Percentiles rank a stretch among this genome's conserved stretches.
These are phyloP conservation scores for Fomitopsis palustris DNA, from an alignment of 1,284 basidiomycete species.

Conservation along the genomic window DNA sequence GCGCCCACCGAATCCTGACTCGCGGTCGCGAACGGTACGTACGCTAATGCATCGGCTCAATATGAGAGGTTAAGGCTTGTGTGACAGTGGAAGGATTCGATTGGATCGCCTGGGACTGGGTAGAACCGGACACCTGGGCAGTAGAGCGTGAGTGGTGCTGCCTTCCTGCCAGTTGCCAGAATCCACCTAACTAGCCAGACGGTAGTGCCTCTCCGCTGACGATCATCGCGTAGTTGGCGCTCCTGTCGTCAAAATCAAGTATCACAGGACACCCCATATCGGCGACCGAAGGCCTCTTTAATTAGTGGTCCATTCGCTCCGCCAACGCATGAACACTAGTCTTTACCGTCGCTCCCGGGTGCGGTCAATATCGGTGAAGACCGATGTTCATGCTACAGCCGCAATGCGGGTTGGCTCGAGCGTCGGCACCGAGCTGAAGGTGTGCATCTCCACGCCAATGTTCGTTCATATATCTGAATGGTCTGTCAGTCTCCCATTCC, in stretches of 20 bases:
- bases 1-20: too few relatives aligned
- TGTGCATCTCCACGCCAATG: too few relatives aligned
- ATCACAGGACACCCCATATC: neutral
- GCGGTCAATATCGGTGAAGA: neutral
- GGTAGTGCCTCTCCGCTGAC: neutral
- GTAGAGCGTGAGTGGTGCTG: neutral
- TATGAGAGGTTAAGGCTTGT: neutral
- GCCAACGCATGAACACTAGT: neutral
- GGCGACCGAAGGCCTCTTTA: neutral
- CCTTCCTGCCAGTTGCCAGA: neutral
- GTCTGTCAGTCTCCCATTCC: too few relatives aligned
- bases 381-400: neutral
- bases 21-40: too few relatives aligned
- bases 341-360: neutral
- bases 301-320: neutral
- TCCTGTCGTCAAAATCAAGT: neutral
- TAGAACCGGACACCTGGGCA: neutral
- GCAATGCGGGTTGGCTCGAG: neutral
- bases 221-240: neutral
- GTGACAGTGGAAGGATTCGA: neutral
- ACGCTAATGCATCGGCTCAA: too few relatives aligned
- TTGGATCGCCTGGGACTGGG: neutral
- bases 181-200: neutral
- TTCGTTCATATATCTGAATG: too few relatives aligned
- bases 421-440: neutral